These are phyloP conservation scores for Kodamaea laetipori DNA, from an alignment of 805 yeast genomes.

Conservation along the genomic window DNA sequence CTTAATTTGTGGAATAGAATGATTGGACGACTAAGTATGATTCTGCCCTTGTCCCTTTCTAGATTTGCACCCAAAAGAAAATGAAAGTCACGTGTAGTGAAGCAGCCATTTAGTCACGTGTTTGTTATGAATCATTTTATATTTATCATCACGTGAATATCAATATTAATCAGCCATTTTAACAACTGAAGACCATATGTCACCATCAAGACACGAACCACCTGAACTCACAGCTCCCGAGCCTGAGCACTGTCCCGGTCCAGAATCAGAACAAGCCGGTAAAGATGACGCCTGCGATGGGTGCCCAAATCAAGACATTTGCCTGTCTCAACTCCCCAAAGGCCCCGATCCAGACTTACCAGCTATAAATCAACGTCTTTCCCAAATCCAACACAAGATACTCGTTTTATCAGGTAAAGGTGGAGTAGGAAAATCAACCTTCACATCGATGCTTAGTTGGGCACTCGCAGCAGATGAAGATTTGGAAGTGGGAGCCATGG, in stretches of 20 bases:
- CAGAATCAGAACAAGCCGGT: conserved; percentile 93
- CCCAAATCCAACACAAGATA: conserved; percentile 73
- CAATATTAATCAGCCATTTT: background rate
- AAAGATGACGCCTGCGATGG: conserved; percentile 91
- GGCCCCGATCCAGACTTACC: conserved; percentile 97
- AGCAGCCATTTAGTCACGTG: no score
- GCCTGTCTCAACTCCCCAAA: conserved; percentile 78
- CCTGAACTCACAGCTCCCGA: conserved; percentile 58
- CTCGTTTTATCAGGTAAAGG: conserved; percentile 82
- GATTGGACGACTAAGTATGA: no score
- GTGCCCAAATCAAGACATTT: conserved; percentile 90
- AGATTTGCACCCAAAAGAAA: no score
- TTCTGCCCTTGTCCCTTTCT: no score
- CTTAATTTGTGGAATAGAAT: no score
- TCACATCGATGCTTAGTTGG: conserved; percentile 95
- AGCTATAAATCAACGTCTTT: conserved; percentile 65
- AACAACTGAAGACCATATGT: no score
- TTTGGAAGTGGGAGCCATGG: conserved; percentile 94
- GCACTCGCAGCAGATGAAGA: conserved; percentile 81
- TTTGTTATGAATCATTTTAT: no score
- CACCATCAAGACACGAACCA: conserved; percentile 6
- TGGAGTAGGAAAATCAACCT: conserved; percentile 97
- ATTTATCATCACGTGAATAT: background rate
- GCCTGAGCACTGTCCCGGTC: conserved; percentile 99
- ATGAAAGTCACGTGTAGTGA: no score